These are phyloP conservation scores for Phytophthora aleatoria DNA, from an alignment of 352 stramenopile species.

Conservation along the genomic window DNA sequence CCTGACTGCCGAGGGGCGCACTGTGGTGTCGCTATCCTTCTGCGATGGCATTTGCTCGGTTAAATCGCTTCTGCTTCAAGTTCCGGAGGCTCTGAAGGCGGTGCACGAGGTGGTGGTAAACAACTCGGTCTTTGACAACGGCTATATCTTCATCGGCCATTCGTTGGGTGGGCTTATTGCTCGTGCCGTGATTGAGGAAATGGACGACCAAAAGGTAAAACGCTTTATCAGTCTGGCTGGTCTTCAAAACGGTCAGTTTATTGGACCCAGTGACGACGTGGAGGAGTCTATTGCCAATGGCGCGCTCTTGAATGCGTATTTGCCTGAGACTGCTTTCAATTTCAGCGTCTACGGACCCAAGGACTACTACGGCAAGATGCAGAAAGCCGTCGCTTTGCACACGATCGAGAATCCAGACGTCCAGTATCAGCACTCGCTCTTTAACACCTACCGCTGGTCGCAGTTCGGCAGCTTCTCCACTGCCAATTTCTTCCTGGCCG, in stretches of 20 bases:
- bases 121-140: slow-evolving; percentile 35
- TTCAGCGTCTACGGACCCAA: slow-evolving; percentile 24
- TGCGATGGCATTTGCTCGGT: slow-evolving; percentile 36
- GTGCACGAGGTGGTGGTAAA: slow-evolving; percentile 32
- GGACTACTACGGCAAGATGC: slow-evolving; percentile 38
- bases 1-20: slow-evolving; percentile 34
- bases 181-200: slow-evolving; percentile 49
- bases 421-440: slow-evolving; percentile 33
- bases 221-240: slow-evolving; percentile 48
- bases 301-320: not conserved
- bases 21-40: slow-evolving; percentile 40
- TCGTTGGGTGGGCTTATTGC: slow-evolving; percentile 42
- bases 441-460: slow-evolving; percentile 19
- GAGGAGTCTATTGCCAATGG: not conserved
- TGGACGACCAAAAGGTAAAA: slow-evolving; percentile 56
- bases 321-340: slow-evolving; percentile 26
- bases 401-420: slow-evolving; percentile 32
- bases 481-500: slow-evolving; percentile 27
- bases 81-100: slow-evolving; percentile 36
- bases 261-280: not conserved
- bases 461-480: not conserved
- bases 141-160: slow-evolving; percentile 52
- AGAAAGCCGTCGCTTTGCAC: slow-evolving; percentile 43
- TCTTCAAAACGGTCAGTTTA: slow-evolving; percentile 39
- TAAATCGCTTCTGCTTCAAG: slow-evolving; percentile 26